Evolutionary conservation across 306 rosid genomes (phyloP), one percentile per base, ranked within the genome.

Genomic region (Fagus sylvatica): DNA sequence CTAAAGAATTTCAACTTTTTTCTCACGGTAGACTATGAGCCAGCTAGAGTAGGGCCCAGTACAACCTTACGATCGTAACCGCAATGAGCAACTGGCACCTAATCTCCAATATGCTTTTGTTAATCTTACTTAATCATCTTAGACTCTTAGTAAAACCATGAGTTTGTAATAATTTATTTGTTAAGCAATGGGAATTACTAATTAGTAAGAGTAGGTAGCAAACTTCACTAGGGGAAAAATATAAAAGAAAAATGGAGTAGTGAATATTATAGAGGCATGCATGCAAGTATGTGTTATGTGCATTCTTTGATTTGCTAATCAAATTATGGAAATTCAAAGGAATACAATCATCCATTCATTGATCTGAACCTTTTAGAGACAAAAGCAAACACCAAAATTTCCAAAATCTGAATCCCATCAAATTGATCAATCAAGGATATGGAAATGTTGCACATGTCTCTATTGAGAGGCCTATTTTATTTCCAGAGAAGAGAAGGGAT

Each of bases 21-120:
- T 34, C 48, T 46, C 62, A 53, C 28, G 56, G 69, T 61, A 73
- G 51, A 22, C 28, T 22, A 46, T 46, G 9, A 46, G 51, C 81
- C 80, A 86, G 72, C 76, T 72, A 74, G 37, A 30, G 54, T 32
- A 70, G 82, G 86, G 78, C 84, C 84, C 88, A 66, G 51, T 46
- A 46, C 84, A 69, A 49, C 71, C 39, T 76, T 72, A 33, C 2
- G 19, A 34, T 5, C 42, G 30, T 54, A 53, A 74, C 40, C 15
- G 36, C 8, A 48, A 43, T 46, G 62, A 49, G 51, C 59, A 32
- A 49, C 33, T 64, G 17, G 19, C 69, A 43, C 74, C 61, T 55
- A 74, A 73, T 54, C 78, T 46, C 36, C 81, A 56, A 10, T 6
- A 10, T 56, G 62, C 6, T 56, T 56, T 56, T n/a, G 62, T 16